Percentiles rank a stretch among this genome's conserved stretches.
phyloP scores from a whole-genome alignment of 768 basidiomycete genomes.

The Coprinellus micaceus region DNA sequence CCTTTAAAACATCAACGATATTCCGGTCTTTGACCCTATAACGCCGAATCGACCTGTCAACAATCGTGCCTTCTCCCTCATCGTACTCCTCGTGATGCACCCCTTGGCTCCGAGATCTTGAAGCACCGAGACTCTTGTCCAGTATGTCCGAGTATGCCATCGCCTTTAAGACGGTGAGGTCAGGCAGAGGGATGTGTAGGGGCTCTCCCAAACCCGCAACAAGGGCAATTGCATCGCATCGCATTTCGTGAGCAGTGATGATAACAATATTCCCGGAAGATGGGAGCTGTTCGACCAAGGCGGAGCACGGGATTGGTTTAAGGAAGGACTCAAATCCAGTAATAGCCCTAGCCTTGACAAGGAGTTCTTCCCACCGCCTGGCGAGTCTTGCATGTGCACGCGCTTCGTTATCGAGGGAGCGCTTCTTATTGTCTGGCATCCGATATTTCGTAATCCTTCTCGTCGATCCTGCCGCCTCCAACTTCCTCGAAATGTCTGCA shows the following conservation, averaged over 20 bases:
- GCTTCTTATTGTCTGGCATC: too few relatives aligned
- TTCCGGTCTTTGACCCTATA: too few relatives aligned
- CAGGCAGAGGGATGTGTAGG: slow-evolving; percentile 11
- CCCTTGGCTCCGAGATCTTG: not conserved
- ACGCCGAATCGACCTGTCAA: slow-evolving; percentile 12
- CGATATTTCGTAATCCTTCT: too few relatives aligned
- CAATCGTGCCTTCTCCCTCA: not conserved
- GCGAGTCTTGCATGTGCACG: not conserved
- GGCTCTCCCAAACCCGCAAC: not conserved
- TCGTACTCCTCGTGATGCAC: not conserved
- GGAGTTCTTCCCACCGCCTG: not conserved
- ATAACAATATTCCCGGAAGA: slow-evolving; percentile 16
- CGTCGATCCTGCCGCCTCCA: slow-evolving; percentile 10
- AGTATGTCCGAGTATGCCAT: not conserved
- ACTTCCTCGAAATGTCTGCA: slow-evolving; percentile 9
- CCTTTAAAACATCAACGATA: not conserved
- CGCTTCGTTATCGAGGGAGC: not conserved
- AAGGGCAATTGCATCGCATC: slow-evolving; percentile 23
- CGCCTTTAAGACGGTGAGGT: slow-evolving; percentile 5
- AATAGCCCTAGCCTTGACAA: slow-evolving; percentile 7
- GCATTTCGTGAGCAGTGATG: slow-evolving; percentile 11
- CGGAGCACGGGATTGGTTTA: slow-evolving; percentile 6
- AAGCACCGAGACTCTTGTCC: not conserved
- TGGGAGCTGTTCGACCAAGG: slow-evolving; percentile 12
- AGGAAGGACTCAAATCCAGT: slow-evolving; percentile 21